Evolutionary conservation across 768 basidiomycete genomes (phyloP).

Genomic region (Russula foetens): DNA sequence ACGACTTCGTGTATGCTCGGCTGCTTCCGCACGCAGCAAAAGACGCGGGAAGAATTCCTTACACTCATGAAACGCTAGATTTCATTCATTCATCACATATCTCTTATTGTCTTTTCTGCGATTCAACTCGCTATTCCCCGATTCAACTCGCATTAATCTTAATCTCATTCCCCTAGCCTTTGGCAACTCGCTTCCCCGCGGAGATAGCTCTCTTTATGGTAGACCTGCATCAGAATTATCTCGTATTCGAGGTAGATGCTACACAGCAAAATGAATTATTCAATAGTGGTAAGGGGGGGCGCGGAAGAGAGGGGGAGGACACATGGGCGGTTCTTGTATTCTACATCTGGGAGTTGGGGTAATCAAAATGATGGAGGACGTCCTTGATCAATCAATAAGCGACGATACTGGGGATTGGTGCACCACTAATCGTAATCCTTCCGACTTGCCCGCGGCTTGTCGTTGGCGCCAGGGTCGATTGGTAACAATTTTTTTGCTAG

Average conservation of each 20-base stretch:
- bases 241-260: not conserved
- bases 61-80: slow-evolving; percentile 59
- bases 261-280: slow-evolving; percentile 12
- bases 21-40: slow-evolving; percentile 97
- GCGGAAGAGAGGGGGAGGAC: not conserved
- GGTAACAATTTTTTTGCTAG: slow-evolving; percentile 53
- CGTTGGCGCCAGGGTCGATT: slow-evolving; percentile 52
- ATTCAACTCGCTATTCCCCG: slow-evolving; percentile 42
- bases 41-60: slow-evolving; percentile 95
- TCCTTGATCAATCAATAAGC: not conserved
- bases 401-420: not conserved
- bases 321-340: slow-evolving; percentile 1
- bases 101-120: slow-evolving; percentile 24
- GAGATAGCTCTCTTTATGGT: slow-evolving; percentile 4
- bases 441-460: slow-evolving; percentile 44
- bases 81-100: too few relatives aligned
- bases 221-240: not conserved
- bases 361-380: not conserved
- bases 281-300: slow-evolving; percentile 4
- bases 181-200: not conserved
- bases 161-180: slow-evolving; percentile 22
- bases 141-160: slow-evolving; percentile 30
- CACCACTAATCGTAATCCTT: slow-evolving; percentile 38
- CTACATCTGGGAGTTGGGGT: slow-evolving; percentile 2
- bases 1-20: slow-evolving; percentile 98